These are phyloP conservation scores for Thermothielavioides terrestris DNA, from an alignment of 495 filamentous ascomycete species.

Conservation along the genomic window DNA sequence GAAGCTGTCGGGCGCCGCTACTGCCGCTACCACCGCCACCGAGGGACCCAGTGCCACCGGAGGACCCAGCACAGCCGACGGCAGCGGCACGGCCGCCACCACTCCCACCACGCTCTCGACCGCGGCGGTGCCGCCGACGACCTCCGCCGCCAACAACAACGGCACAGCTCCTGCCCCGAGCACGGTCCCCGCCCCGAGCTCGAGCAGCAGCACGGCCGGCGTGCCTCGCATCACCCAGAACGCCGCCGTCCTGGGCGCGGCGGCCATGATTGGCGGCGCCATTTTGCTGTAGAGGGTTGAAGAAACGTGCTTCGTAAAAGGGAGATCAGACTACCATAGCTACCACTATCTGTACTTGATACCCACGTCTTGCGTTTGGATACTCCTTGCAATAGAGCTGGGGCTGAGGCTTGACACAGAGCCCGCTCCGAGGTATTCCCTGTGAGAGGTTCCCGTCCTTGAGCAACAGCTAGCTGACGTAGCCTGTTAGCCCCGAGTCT, in stretches of 20 bases:
- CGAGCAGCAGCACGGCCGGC: constrained; percentile 26
- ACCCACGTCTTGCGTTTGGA: too few species aligned
- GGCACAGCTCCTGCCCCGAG: too few species aligned
- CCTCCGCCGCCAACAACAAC: constrained; percentile 11
- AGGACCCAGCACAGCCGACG: constrained; percentile 13
- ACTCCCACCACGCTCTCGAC: background rate
- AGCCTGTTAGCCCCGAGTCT: too few species aligned
- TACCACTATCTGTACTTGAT: too few species aligned
- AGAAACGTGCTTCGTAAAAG: too few species aligned
- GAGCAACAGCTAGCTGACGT: too few species aligned
- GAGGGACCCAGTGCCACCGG: constrained; percentile 17
- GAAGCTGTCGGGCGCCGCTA: background rate
- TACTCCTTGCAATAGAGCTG: too few species aligned
- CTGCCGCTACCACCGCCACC: background rate
- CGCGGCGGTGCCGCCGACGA: constrained; percentile 14
- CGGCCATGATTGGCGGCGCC: constrained; percentile 19
- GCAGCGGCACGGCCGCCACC: background rate
- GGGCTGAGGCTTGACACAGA: too few species aligned
- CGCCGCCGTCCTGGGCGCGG: constrained; percentile 20
- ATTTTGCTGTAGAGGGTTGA: constrained; percentile 18
- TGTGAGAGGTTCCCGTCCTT: too few species aligned
- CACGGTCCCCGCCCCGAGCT: constrained; percentile 6
- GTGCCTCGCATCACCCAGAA: constrained; percentile 29
- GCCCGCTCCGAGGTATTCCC: too few species aligned
- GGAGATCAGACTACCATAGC: too few species aligned